Conservation (phyloP, 495 filamentous ascomycete species). For the Penicillium daleae region DNA sequence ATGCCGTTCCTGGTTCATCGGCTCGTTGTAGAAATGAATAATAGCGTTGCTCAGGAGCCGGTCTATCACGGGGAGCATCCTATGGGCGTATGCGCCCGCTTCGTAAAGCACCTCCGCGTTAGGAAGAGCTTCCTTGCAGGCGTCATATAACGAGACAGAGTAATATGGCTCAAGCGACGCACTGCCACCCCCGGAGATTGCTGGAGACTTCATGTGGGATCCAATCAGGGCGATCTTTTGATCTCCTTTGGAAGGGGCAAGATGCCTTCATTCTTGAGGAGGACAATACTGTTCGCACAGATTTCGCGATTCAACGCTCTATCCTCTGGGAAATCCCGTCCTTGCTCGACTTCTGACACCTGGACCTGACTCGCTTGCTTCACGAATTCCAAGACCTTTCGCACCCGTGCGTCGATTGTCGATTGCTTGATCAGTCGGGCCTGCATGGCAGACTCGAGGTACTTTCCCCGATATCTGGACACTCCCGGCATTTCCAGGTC, state of each 20-base stretch:
- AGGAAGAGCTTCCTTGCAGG: constrained; percentile 57
- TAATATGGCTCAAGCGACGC: constrained; percentile 78
- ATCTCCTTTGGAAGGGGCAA: constrained; percentile 49
- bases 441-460: constrained; percentile 49
- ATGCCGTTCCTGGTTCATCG: constrained; percentile 45
- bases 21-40: constrained; percentile 59
- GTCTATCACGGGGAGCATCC: constrained; percentile 58
- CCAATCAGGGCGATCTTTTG: constrained; percentile 72
- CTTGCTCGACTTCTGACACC: constrained; percentile 52
- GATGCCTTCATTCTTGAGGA: constrained; percentile 74
- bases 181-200: constrained; percentile 76
- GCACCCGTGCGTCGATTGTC: constrained; percentile 58
- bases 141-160: constrained; percentile 64
- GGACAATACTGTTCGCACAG: constrained; percentile 66
- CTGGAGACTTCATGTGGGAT: constrained; percentile 72
- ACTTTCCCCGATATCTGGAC: constrained; percentile 54
- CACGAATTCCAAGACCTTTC: constrained; percentile 61
- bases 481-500: constrained; percentile 75
- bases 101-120: constrained; percentile 58
- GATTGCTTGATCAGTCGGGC: constrained; percentile 59
- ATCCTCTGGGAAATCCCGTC: constrained; percentile 62
- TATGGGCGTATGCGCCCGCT: constrained; percentile 60
- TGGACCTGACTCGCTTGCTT: constrained; percentile 49
- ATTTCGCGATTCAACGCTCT: constrained; percentile 62
- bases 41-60: constrained; percentile 50